Evolutionary conservation across 768 basidiomycete genomes (phyloP).

Genomic region (Rossbeevera mucosa): DNA sequence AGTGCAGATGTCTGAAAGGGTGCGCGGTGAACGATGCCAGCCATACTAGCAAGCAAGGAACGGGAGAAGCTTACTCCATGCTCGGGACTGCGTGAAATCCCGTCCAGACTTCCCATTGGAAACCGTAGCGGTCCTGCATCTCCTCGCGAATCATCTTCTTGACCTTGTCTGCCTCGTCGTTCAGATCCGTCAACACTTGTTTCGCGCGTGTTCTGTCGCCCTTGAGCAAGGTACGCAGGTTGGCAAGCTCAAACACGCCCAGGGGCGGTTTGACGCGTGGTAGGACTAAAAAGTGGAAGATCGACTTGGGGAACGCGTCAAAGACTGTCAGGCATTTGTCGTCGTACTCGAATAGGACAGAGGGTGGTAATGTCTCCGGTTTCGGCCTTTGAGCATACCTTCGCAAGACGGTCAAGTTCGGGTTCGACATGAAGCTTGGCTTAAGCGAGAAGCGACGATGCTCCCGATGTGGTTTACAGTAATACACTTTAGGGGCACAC

Average conservation of each 20-base stretch:
- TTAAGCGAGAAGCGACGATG: too few species aligned
- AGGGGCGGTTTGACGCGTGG: conserved; percentile 45
- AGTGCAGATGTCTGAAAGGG: conserved; percentile 64
- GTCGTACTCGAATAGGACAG: conserved; percentile 56
- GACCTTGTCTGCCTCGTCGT: conserved; percentile 51
- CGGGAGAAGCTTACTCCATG: conserved; percentile 76
- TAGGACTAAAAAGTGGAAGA: conserved; percentile 85
- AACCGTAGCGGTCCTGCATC: conserved; percentile 71
- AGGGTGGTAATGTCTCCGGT: conserved; percentile 51
- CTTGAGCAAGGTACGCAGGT: conserved; percentile 52
- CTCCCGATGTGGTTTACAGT: too few species aligned
- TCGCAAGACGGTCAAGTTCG: conserved; percentile 52
- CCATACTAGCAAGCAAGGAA: too few species aligned
- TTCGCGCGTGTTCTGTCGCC: conserved; percentile 52
- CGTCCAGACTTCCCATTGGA: conserved; percentile 70
- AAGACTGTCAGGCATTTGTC: conserved; percentile 58
- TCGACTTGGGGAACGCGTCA: conserved; percentile 77
- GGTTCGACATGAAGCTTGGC: conserved; percentile 31
- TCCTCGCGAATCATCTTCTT: conserved; percentile 67
- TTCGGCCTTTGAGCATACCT: conserved; percentile 51
- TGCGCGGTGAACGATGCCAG: background rate
- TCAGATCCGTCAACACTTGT: conserved; percentile 47
- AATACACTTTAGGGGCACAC: conserved; percentile 4
- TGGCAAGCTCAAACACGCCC: conserved; percentile 40
- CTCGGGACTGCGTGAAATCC: conserved; percentile 87